Percentiles rank a stretch among this genome's conserved stretches.
Evolutionary conservation across 2,329 filamentous ascomycete genomes (phyloP).

Genomic region (Pestalotiopsis sp.): DNA sequence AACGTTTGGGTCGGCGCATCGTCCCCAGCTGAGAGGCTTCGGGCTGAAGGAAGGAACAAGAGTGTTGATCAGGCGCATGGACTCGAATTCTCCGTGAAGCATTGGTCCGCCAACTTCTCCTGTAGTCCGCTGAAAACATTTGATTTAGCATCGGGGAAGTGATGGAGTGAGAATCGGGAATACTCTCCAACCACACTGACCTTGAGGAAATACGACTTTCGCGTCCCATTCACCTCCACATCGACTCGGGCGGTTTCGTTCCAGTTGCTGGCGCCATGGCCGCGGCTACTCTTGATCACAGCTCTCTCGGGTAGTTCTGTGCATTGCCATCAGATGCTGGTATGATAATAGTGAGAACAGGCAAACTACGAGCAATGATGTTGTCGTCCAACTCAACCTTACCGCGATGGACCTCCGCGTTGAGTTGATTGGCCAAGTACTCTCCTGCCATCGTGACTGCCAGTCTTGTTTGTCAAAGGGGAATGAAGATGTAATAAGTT

Average conservation of each 20-base stretch:
- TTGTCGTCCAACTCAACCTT: not conserved
- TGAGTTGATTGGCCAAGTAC: not conserved
- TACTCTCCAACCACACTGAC: not conserved
- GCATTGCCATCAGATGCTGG: not conserved
- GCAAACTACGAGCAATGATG: not conserved
- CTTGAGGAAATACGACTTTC: not conserved
- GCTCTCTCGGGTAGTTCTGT: not conserved
- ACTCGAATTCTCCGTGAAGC: not conserved
- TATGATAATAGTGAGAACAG: fast-evolving
- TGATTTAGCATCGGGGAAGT: not conserved
- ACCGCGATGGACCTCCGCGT: not conserved
- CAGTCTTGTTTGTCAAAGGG: not conserved
- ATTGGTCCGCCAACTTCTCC: not conserved
- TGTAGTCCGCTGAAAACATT: not conserved
- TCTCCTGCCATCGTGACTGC: not conserved
- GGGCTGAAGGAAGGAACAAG: not conserved
- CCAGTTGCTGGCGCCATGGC: not conserved
- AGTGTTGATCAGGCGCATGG: not conserved
- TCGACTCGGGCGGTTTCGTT: not conserved
- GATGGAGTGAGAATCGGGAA: not conserved
- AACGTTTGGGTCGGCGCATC: not conserved
- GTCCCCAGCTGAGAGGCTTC: not conserved
- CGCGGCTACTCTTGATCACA: not conserved
- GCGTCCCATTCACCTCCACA: not conserved
- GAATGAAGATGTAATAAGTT: too few species aligned